Evolutionary conservation across 805 yeast genomes (phyloP).

Genomic region (Candida hispaniensis): DNA sequence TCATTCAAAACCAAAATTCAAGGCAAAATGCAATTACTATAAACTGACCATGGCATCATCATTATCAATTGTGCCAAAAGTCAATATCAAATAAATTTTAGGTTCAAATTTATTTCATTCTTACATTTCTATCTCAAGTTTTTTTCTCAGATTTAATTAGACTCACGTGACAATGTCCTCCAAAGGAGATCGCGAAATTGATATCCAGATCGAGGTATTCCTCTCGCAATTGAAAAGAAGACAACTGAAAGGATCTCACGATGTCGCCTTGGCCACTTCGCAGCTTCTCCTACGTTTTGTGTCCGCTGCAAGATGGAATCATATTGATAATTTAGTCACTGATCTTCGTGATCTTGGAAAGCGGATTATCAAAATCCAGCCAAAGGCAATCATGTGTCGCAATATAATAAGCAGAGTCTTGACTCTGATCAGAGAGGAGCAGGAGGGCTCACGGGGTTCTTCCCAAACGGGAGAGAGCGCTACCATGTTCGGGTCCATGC

Average conservation of each 20-base stretch:
- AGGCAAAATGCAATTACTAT: no score
- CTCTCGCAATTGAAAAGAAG: slow-evolving; percentile 57
- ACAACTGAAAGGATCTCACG: slow-evolving; percentile 70
- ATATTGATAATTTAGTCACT: slow-evolving; percentile 57
- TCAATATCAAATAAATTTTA: no score
- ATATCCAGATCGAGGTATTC: slow-evolving; percentile 11
- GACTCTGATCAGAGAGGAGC: slow-evolving; percentile 78
- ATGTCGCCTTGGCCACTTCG: slow-evolving; percentile 77
- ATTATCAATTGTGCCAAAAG: no score
- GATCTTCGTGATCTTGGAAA: slow-evolving; percentile 68
- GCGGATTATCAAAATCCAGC: slow-evolving; percentile 61
- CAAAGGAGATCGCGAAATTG: slow-evolving; percentile 15
- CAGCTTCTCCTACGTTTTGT: slow-evolving; percentile 79
- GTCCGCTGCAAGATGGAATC: slow-evolving; percentile 81
- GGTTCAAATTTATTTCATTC: no score
- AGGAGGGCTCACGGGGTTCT: slow-evolving; percentile 37
- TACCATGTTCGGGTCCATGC: slow-evolving; percentile 74
- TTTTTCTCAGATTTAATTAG: no score
- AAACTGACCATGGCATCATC: no score
- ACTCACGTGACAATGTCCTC: no score
- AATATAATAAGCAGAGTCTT: slow-evolving; percentile 84
- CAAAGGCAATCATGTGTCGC: slow-evolving; percentile 80
- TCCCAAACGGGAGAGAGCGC: slow-evolving; percentile 26
- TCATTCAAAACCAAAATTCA: no score
- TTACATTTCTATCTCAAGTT: no score